Conservation (phyloP, 1,284 basidiomycete genomes). For the Ustilago tritici region DNA sequence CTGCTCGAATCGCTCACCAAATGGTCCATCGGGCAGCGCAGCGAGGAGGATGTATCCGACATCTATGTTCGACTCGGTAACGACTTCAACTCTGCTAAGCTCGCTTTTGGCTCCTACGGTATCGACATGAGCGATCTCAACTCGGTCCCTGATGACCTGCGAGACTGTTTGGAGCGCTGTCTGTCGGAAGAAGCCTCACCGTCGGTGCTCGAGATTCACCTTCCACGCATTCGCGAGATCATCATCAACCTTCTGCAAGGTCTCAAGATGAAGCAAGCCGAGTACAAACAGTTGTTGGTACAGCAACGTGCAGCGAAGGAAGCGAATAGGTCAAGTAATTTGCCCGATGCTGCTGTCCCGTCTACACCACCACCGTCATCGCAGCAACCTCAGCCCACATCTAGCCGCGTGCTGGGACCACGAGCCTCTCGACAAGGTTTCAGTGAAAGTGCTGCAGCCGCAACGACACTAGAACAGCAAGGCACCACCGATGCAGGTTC, state of each 20-base stretch:
- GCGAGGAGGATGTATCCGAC: constrained; percentile 89
- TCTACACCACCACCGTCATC: constrained; percentile 23
- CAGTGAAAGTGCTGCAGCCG: constrained; percentile 24
- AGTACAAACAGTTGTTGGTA: constrained; percentile 73
- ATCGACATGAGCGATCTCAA: constrained; percentile 94
- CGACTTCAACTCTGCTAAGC: constrained; percentile 93
- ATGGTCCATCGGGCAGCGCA: constrained; percentile 74
- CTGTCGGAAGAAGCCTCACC: constrained; percentile 88
- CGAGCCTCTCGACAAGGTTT: constrained; percentile 43
- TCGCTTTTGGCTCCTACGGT: constrained; percentile 84
- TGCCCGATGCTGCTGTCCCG: constrained; percentile 11
- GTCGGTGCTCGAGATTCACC: constrained; percentile 86
- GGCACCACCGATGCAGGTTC: not conserved
- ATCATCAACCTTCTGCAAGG: constrained; percentile 93
- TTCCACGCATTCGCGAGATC: constrained; percentile 90
- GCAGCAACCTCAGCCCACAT: constrained; percentile 10
- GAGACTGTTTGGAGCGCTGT: constrained; percentile 87
- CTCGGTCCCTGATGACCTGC: constrained; percentile 87
- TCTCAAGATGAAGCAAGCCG: constrained; percentile 87
- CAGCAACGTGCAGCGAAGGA: constrained; percentile 51
- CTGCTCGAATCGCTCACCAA: constrained; percentile 89
- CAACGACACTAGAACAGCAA: constrained; percentile 4
- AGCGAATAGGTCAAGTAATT: constrained; percentile 24
- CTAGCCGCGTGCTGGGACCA: constrained; percentile 26
- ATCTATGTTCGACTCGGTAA: constrained; percentile 96